These are phyloP conservation scores for Tylopilus subfusipes DNA, from an alignment of 768 basidiomycete species.

Conservation along the genomic window DNA sequence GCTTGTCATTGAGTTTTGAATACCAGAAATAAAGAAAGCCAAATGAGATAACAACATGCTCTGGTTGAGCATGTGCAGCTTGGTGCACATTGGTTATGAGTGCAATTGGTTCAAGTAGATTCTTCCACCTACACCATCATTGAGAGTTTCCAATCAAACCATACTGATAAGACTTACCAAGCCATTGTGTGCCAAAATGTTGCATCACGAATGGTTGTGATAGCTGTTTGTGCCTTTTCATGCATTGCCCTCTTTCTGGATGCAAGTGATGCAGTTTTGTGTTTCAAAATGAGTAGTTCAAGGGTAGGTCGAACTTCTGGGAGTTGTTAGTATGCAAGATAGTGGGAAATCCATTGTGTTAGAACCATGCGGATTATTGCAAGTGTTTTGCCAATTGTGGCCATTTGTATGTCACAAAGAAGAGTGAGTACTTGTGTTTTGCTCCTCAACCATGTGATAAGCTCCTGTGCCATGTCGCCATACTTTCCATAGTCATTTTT, in stretches of 20 bases:
- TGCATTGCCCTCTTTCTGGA: background rate
- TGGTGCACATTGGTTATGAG: background rate
- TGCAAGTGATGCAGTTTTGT: background rate
- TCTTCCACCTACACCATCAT: background rate
- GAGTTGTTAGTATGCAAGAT: background rate
- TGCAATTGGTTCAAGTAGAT: background rate
- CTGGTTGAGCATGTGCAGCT: background rate
- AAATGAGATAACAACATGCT: background rate
- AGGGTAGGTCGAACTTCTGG: background rate
- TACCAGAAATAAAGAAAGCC: background rate
- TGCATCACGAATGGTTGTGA: background rate
- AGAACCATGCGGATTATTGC: background rate
- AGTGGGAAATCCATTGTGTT: background rate
- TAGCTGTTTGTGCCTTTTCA: background rate
- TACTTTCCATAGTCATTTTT: conserved; percentile 19
- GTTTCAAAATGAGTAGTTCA: background rate
- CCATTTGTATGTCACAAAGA: conserved; percentile 21
- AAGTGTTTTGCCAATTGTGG: background rate
- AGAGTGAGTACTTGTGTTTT: conserved; percentile 34
- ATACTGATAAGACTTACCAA: background rate
- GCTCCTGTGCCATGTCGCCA: conserved; percentile 27
- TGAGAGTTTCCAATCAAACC: too few relatives aligned
- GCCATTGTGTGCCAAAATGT: background rate
- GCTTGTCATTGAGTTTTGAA: background rate
- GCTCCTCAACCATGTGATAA: conserved; percentile 38